Evolutionary conservation across 108 stramenopile genomes (phyloP), one percentile per base, ranked within the genome.

Genomic region (Fistulifera pelliculosa): DNA sequence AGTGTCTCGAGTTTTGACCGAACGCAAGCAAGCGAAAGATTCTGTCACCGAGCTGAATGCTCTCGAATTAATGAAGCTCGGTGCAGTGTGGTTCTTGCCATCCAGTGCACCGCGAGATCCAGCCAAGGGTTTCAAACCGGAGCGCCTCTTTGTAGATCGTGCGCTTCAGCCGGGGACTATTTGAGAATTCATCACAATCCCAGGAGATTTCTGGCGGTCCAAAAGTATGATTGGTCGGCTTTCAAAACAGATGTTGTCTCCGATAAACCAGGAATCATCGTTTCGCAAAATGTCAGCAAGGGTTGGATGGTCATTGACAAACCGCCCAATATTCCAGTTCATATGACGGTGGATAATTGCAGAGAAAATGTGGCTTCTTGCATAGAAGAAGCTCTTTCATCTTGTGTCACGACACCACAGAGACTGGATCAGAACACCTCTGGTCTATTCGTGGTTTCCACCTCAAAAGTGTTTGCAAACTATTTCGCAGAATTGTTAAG

Each of bases 391-490:
- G 64, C 52, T 18, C 49, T 52, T 11, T 55, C 38, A 7, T 54
- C 61, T 26, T 91, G 87, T 54, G 68, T 87, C 2, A 64, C 68
- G 1, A 77, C 82, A 14, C 75, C 83, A 6, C 90, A 91, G 40
- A 61, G 90, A 40, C 54, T 91, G 21, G 90, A 91, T 57, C 73
- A 82, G 38, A 86, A 85, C 58, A 91, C 90, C 23, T 84, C 85
- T 7, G 90, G 90, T 4, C 66, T 91, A 41, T 59, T 91, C 49
- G 81, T 87, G 17, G 74, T 91, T 27, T 81, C 90, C 1, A 78
- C 80, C 26, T 75, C 66, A 28, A 80, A 77, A 52, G 62, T 55
- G 16, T 91, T 91, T 62, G 90, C 90, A 27, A 63, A 80, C 0
- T 91, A 91, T 54, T 91, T 79, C 74, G 79, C 90, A 14, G 62